Conservation (phyloP, 1,284 basidiomycete species). For the Melampsora larici-populina region DNA sequence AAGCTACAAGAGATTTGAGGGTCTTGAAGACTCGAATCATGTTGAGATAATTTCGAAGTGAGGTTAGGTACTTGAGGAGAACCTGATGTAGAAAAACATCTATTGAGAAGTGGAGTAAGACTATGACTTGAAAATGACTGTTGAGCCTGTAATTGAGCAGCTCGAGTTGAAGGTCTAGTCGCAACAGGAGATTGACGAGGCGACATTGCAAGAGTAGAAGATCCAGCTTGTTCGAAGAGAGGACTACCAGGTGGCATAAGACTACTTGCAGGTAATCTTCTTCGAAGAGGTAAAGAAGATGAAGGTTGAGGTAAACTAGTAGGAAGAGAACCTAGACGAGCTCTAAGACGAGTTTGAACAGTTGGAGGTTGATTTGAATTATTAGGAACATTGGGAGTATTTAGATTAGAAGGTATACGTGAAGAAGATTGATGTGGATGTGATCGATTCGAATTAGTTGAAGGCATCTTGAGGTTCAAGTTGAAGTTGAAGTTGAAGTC, state of each 20-base stretch:
- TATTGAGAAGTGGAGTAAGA: not conserved
- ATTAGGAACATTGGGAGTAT: not conserved
- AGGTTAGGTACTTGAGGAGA: not conserved
- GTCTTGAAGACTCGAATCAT: not conserved
- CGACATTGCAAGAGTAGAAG: not conserved
- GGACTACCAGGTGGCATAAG: slow-evolving; percentile 2
- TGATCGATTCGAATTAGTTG: not conserved
- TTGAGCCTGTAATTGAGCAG: not conserved
- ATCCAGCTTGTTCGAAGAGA: slow-evolving; percentile 3
- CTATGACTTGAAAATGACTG: slow-evolving; percentile 6
- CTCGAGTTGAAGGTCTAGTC: not conserved
- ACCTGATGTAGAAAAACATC: not conserved
- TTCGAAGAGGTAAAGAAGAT: not conserved
- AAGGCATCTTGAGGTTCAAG: no score
- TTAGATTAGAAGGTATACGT: not conserved
- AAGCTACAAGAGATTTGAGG: not conserved
- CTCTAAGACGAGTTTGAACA: not conserved
- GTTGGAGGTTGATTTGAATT: not conserved
- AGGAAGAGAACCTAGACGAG: slow-evolving; percentile 2
- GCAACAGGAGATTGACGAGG: slow-evolving; percentile 1
- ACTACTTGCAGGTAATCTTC: not conserved
- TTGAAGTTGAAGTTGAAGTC: no score
- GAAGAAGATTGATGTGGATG: not conserved
- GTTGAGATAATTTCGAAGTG: not conserved
- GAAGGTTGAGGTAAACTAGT: not conserved